A percentile compares a stretch with the other conserved stretches of the same genome.
phyloP scores from a whole-genome alignment of 805 yeast species.

The Lipomyces oligophaga region DNA sequence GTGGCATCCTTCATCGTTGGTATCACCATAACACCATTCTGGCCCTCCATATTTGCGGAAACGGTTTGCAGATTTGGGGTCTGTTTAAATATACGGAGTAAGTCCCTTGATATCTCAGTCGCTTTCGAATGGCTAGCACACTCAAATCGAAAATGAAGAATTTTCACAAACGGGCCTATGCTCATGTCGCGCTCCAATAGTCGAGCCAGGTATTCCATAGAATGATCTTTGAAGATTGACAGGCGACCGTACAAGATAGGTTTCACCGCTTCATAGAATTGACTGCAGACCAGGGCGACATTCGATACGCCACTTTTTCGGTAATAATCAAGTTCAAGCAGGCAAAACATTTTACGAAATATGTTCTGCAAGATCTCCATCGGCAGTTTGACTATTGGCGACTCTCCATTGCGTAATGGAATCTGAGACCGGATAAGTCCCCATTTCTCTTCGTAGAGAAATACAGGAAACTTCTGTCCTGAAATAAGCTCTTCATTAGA shows the following conservation, averaged over 20 bases:
- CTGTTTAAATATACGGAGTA: not conserved
- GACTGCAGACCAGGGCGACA: constrained; percentile 8
- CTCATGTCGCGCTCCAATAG: constrained; percentile 2
- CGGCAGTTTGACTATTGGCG: constrained; percentile 12
- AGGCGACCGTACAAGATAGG: constrained; percentile 9
- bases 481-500: not conserved
- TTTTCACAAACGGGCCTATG: constrained; percentile 7
- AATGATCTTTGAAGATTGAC: constrained; percentile 1
- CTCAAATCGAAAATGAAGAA: constrained; percentile 5
- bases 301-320: constrained; percentile 12
- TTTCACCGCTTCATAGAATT: constrained; percentile 5
- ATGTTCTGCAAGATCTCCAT: constrained; percentile 13
- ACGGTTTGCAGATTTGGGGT: constrained; percentile 12
- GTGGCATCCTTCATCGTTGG: constrained; percentile 1
- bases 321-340: constrained; percentile 5
- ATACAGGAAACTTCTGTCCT: constrained; percentile 5
- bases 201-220: constrained; percentile 3
- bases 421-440: constrained; percentile 14
- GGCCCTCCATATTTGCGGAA: constrained; percentile 6
- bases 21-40: constrained; percentile 10
- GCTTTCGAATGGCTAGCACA: constrained; percentile 3
- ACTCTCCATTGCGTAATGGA: constrained; percentile 18
- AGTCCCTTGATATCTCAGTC: constrained; percentile 1
- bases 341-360: constrained; percentile 11
- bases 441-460: constrained; percentile 15